Base-by-base conservation (phyloP, 257 asterid genomes). In the Fraxinus excelsior region DNA sequence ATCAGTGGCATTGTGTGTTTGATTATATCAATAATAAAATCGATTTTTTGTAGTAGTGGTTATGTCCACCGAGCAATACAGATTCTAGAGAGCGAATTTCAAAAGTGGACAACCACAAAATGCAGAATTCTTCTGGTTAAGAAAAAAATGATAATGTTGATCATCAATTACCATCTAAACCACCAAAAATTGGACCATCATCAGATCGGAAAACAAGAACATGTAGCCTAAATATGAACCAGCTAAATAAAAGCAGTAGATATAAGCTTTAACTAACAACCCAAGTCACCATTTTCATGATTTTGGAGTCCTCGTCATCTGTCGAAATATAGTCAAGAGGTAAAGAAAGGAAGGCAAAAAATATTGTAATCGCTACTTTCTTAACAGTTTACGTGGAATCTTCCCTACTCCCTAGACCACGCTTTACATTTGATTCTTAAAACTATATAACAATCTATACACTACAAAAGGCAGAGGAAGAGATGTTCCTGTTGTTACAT, bases 231-330 rank as follows among this genome's bases (percentile, higher is more conserved):
- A 60, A 60, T 8, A 60, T 56, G 67, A 60, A 60, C 14, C 16
- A 5, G 67, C 67, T 60, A 60, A 26, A 12, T 9, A 26, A 29
- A 60, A 60, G 12, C 29, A 23, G 26, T 56, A 6, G 10, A 2
- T 56, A 2, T 56, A 56, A 56, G 65, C 25, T 18, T n/a, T 60
- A 42, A 42, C 51, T 42, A 42, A 12, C 51, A 12, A 42, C 18
- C 18, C 51, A 42, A 42, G 51, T 11, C 51, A 11, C 71, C 76
- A 31, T 74, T 80, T 29, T 75, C 23, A 19, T 53, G 80, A 62
- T 18, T 65, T 73, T 74, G 56, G 51, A 31, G 67, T 51, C 42
- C 56, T 3, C n/a, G n/a, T n/a, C n/a, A n/a, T n/a, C n/a, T n/a
- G n/a, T n/a, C n/a, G n/a, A n/a, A n/a, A n/a, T n/a, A n/a, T n/a